Evolutionary conservation across 2,329 filamentous ascomycete species (phyloP), one percentile per base, ranked within the genome.

Genomic region (Bipolaris oryzae): DNA sequence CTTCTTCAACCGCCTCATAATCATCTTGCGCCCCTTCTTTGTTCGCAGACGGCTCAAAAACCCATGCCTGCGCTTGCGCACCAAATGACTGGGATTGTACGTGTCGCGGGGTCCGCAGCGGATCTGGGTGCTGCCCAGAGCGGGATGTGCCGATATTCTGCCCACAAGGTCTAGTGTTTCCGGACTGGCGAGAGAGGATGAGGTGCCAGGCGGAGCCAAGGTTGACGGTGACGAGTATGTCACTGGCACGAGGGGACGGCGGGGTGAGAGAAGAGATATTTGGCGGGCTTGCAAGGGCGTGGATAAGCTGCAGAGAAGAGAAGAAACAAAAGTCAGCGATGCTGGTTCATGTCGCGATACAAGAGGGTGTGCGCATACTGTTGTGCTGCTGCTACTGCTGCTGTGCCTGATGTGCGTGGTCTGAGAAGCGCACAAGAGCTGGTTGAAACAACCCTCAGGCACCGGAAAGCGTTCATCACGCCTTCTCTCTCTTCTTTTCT

Each of bases 21-120:
- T 62, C 46, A 82, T 77, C 71, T 80, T 80, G 67, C 82, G 75
- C 21, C 86, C 86, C 49, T 79, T 82, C 67, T 81, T 79, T 20
- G 79, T 79, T 67, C 78, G 77, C 58, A 85, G 61, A 64, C 86
- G 73, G 9, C 81, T 76, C 57, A 88, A 69, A 67, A 86, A 88
- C 2, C 85, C 85, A 74, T 86, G 83, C 65, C 85, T 79, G 60
- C 86, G 78, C 76, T 88, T 88, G 70, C 86, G 79, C 39, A 87
- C 83, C 42, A 81, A 69, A 60, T 87, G 83, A 48, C 82, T 85
- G 9, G 85, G 85, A 53, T 84, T 83, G 67, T 80, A 87, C 28
- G 86, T 88, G 55, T 82, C 75, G 61, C 85, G 79, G 25, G 80
- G 81, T 2, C 77, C 79, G 63, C 77, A 78, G 38, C 80, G 75